These are phyloP conservation scores for Chernovozyma aurita DNA, from an alignment of 1,139 yeast species.

Conservation along the genomic window DNA sequence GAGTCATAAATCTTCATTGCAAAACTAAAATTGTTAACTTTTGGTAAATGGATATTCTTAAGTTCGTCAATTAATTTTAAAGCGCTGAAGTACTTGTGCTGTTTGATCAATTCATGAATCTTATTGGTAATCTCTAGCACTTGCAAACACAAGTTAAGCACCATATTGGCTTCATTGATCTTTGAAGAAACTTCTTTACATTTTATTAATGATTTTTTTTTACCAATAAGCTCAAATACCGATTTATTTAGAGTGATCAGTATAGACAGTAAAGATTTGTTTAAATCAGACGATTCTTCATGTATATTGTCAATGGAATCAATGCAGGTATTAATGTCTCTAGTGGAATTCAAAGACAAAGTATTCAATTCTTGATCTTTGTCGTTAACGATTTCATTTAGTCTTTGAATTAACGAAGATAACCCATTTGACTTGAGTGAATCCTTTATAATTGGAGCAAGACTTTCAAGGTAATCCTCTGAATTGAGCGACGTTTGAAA, in stretches of 20 bases:
- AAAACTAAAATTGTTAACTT: slow-evolving; percentile 72
- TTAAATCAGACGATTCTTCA: slow-evolving; percentile 48
- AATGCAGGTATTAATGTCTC: slow-evolving; percentile 49
- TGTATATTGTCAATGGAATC: slow-evolving; percentile 56
- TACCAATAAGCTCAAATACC: slow-evolving; percentile 57
- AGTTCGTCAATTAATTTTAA: slow-evolving; percentile 78
- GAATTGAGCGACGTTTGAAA: slow-evolving; percentile 50
- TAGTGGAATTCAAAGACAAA: slow-evolving; percentile 60
- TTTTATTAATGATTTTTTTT: slow-evolving; percentile 51
- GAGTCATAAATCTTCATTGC: slow-evolving; percentile 68
- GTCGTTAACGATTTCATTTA: slow-evolving; percentile 53
- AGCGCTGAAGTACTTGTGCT: slow-evolving; percentile 79
- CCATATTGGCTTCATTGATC: slow-evolving; percentile 58
- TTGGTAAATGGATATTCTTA: slow-evolving; percentile 59
- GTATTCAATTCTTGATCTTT: slow-evolving; percentile 64
- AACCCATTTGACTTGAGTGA: slow-evolving; percentile 57
- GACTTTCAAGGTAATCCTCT: slow-evolving; percentile 72
- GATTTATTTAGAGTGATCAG: slow-evolving; percentile 54
- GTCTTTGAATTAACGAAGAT: slow-evolving; percentile 49
- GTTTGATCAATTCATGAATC: slow-evolving; percentile 74
- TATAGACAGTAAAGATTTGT: slow-evolving; percentile 48
- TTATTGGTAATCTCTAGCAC: slow-evolving; percentile 84
- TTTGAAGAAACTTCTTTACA: slow-evolving; percentile 56
- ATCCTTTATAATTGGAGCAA: slow-evolving; percentile 72
- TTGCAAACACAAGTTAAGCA: slow-evolving; percentile 67